A percentile compares a stretch with the other conserved stretches of the same genome.
phyloP scores from a whole-genome alignment of 345 rosid species.

The Orychophragmus violaceus region DNA sequence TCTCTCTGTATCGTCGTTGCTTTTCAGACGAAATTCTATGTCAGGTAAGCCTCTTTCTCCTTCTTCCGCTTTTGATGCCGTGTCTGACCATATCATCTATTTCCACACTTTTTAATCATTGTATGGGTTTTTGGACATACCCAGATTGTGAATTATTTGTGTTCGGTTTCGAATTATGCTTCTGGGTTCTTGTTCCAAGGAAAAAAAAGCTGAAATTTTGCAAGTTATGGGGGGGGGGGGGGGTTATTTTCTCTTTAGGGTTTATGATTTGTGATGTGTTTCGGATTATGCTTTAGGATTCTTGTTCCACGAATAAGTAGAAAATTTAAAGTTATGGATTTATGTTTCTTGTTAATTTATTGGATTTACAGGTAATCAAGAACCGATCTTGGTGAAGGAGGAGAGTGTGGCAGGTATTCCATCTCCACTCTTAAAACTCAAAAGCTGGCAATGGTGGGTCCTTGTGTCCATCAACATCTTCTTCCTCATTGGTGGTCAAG shows the following conservation, averaged over 20 bases:
- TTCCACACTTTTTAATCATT: background rate
- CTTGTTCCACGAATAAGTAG: background rate
- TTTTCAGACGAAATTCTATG: background rate
- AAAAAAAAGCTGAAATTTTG: background rate
- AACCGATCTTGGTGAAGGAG: slow-evolving; percentile 27
- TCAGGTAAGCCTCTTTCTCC: slow-evolving; percentile 5
- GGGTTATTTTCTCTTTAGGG: background rate
- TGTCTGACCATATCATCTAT: background rate
- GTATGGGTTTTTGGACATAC: background rate
- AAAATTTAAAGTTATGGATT: background rate
- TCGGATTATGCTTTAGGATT: background rate
- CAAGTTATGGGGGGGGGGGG: too few relatives aligned
- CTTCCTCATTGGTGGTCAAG: slow-evolving; percentile 57
- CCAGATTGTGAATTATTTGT: background rate
- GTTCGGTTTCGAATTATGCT: background rate
- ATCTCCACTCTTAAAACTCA: slow-evolving; percentile 35
- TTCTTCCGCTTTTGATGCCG: background rate
- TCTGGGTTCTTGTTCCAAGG: background rate
- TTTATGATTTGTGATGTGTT: background rate
- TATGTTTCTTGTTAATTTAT: background rate
- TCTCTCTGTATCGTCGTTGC: background rate
- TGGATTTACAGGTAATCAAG: slow-evolving; percentile 14
- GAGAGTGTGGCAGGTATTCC: slow-evolving; percentile 27
- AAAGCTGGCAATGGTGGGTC: slow-evolving; percentile 68
- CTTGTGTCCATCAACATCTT: slow-evolving; percentile 36